A percentile compares a stretch with the other conserved stretches of the same genome.
phyloP scores from a whole-genome alignment of 139 green algal genomes.

The Mychonastes homosphaera region DNA sequence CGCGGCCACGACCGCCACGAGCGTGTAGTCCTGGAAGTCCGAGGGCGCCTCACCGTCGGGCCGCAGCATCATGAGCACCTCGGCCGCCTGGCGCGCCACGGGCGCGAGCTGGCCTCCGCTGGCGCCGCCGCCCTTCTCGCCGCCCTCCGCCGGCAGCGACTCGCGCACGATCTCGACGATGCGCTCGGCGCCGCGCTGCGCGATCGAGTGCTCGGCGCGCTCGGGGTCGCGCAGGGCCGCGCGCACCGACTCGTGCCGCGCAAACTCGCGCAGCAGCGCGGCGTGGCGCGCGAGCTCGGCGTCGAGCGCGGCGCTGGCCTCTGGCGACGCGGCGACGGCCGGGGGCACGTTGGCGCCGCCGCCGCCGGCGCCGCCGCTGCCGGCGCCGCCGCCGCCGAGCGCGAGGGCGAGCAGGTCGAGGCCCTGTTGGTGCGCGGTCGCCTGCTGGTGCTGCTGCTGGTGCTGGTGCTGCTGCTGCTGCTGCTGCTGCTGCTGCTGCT shows the following conservation, averaged over 20 bases:
- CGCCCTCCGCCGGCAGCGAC: too few species aligned
- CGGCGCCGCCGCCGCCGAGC: neutral
- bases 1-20: slow-evolving; percentile 63
- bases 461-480: slow-evolving; percentile 8
- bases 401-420: neutral
- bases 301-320: neutral
- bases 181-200: slow-evolving; percentile 41
- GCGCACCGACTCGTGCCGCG: slow-evolving; percentile 52
- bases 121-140: neutral
- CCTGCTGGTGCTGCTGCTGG: neutral
- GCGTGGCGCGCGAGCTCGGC: neutral
- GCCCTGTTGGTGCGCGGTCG: neutral
- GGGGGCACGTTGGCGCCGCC: slow-evolving; percentile 6
- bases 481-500: too few species aligned
- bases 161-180: slow-evolving; percentile 31
- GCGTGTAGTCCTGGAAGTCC: slow-evolving; percentile 79
- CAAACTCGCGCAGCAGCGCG: slow-evolving; percentile 30
- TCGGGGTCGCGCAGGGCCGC: slow-evolving; percentile 37
- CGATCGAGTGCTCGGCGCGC: slow-evolving; percentile 44
- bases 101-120: slow-evolving; percentile 23
- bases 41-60: slow-evolving; percentile 43
- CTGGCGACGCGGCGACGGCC: too few species aligned
- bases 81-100: slow-evolving; percentile 42
- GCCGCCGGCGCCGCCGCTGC: slow-evolving; percentile 4
- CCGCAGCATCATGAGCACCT: slow-evolving; percentile 73